Percentiles rank a stretch among this genome's conserved stretches.
These are phyloP conservation scores for Speleostelium caveatum DNA, from an alignment of 78 protist species.

Conservation along the genomic window DNA sequence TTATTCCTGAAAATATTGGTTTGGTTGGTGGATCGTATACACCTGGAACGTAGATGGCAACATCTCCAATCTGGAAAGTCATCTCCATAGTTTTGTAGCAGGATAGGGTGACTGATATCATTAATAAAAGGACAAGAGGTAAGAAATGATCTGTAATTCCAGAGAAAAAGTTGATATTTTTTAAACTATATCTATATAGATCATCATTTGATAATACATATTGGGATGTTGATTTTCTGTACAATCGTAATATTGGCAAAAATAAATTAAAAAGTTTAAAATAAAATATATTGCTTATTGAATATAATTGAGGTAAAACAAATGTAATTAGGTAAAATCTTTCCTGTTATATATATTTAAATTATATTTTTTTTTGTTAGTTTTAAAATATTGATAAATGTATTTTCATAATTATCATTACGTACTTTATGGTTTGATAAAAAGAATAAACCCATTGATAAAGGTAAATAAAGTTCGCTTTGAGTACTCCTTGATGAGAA, in stretches of 20 bases:
- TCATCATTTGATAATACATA: background rate
- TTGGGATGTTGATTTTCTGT: slow-evolving; percentile 14
- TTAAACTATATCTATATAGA: slow-evolving; percentile 30
- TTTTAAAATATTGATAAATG: too few relatives aligned
- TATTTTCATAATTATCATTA: too few relatives aligned
- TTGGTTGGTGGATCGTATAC: slow-evolving; percentile 64
- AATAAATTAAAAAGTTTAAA: slow-evolving; percentile 43
- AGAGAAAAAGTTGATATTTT: slow-evolving; percentile 32
- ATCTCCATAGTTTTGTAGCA: slow-evolving; percentile 63
- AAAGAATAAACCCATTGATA: slow-evolving; percentile 39
- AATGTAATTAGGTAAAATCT: slow-evolving; percentile 38
- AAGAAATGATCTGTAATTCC: slow-evolving; percentile 76
- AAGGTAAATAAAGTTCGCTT: slow-evolving; percentile 34
- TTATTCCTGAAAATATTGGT: slow-evolving; percentile 53
- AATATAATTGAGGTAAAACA: slow-evolving; percentile 67
- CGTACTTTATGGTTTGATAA: slow-evolving; percentile 51
- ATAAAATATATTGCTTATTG: slow-evolving; percentile 57
- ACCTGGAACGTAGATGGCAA: slow-evolving; percentile 73
- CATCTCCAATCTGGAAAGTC: slow-evolving; percentile 78
- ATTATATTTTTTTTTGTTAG: too few relatives aligned
- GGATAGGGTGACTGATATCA: slow-evolving; percentile 23
- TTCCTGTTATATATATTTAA: slow-evolving; percentile 5
- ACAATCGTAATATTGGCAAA: slow-evolving; percentile 17
- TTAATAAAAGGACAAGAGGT: slow-evolving; percentile 27
- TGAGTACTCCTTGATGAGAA: slow-evolving; percentile 30